Base-by-base conservation (phyloP, 768 basidiomycete genomes). In the Hortiboletus campestris region DNA sequence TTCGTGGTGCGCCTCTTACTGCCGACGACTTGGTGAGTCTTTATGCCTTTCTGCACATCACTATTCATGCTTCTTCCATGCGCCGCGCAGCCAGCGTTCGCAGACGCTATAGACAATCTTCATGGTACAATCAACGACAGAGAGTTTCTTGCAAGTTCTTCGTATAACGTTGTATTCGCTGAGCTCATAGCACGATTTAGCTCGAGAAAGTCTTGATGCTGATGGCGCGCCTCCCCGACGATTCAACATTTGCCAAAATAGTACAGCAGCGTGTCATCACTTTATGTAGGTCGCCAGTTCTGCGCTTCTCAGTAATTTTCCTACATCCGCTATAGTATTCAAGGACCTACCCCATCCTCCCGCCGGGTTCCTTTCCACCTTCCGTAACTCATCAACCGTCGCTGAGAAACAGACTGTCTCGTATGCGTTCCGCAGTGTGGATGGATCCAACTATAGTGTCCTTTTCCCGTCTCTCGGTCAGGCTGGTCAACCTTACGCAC, bases 291-390 rank as follows among this genome's bases (percentile, higher is more conserved):
- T 75, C n/a, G 25, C n/a, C 11, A 13, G n/a, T 35, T 22, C 28
- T 49, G 36, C 8, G 44, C 36, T 40, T n/a, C 46, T 47, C 13
- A 8, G 31, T 11, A 14, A 44, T 42, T 49, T 22, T 38, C 19
- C 38, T 45, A 40, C 44, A 50, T 36, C 20, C 50, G 28, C 53
- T 56, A 47, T 55, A 88, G 86, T 91, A 40, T 91, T 85, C 76
- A 84, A 86, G 57, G 91, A 91, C 68, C 80, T 93, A 35, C 88
- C 89, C 4, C 90, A 90, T 58, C 89, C 89, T 6, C 84, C 88
- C 11, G 71, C 68, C 46, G 75, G 75, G 12, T 88, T 83, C 65
- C 71, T 88, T 38, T 62, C 70, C 11, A 58, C 63, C 7, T 53
- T 60, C 28, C 59, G 45, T 16, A 41, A 57, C 40, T 42, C 53